A percentile compares a stretch with the other conserved stretches of the same genome.
Evolutionary conservation across 1,284 basidiomycete genomes (phyloP).

Genomic region (Inonotus obliquus): DNA sequence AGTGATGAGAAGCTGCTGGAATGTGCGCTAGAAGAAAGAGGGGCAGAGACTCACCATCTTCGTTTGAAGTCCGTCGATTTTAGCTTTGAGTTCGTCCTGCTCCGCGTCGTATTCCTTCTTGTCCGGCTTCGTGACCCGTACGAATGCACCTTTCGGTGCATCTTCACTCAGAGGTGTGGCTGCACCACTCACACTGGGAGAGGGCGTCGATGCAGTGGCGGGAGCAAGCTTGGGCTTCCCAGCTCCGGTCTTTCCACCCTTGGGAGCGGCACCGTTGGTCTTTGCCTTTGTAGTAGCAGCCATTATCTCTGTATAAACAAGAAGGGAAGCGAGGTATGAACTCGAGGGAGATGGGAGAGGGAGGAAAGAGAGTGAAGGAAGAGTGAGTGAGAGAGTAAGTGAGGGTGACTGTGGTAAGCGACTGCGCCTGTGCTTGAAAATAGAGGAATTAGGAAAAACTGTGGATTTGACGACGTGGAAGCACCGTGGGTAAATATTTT

Average conservation of each 20-base stretch:
- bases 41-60: constrained; percentile 62
- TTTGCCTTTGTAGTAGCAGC: constrained; percentile 29
- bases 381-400: not conserved
- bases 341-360: not conserved
- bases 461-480: constrained; percentile 18
- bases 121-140: constrained; percentile 62
- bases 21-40: constrained; percentile 1
- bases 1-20: not conserved
- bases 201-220: constrained; percentile 2
- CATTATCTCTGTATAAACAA: constrained; percentile 13
- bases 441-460: not conserved
- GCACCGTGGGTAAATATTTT: constrained; percentile 21
- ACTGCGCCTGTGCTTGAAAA: not conserved
- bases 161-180: constrained; percentile 45
- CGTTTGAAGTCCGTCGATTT: constrained; percentile 77
- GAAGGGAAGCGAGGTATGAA: not conserved
- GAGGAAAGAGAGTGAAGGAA: not conserved
- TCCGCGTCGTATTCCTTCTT: constrained; percentile 77
- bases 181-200: constrained; percentile 40
- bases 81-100: constrained; percentile 76
- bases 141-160: constrained; percentile 38
- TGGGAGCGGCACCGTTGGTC: constrained; percentile 39
- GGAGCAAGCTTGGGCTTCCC: constrained; percentile 23
- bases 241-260: constrained; percentile 40
- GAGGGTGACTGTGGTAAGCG: not conserved